These are phyloP conservation scores for Fomitopsis betulina DNA, from an alignment of 1,284 basidiomycete species.

Conservation along the genomic window DNA sequence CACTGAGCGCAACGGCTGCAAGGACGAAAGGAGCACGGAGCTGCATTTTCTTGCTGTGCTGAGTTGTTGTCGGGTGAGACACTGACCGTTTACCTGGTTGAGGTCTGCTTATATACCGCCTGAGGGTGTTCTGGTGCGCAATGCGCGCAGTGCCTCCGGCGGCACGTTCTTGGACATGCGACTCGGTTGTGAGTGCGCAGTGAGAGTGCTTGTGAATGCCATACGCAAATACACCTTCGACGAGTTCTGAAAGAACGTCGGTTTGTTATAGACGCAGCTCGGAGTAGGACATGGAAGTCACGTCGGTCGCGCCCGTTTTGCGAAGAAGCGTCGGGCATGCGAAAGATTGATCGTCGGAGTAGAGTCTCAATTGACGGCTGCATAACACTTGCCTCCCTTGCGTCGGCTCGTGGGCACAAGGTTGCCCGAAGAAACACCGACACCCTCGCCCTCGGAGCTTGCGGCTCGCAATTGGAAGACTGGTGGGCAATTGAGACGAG, in stretches of 20 bases:
- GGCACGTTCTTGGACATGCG: conserved; percentile 1
- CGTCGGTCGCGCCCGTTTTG: not conserved
- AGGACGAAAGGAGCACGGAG: conserved; percentile 1
- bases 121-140: not conserved
- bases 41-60: not conserved
- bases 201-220: not conserved
- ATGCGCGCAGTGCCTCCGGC: not conserved
- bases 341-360: not conserved
- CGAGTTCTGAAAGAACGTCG: not conserved
- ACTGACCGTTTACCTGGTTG: not conserved
- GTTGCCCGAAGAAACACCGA: not conserved
- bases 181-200: not conserved
- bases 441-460: not conserved
- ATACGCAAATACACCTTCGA: not conserved
- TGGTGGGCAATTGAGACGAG: not conserved
- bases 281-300: not conserved
- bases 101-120: not conserved
- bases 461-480: not conserved
- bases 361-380: not conserved
- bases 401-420: not conserved
- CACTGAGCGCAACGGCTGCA: not conserved
- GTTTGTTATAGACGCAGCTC: not conserved
- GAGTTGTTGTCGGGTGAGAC: not conserved
- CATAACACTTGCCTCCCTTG: not conserved
- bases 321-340: not conserved